Conservation (phyloP, 2,329 filamentous ascomycete genomes). For the Ambrosiella beaveri region DNA sequence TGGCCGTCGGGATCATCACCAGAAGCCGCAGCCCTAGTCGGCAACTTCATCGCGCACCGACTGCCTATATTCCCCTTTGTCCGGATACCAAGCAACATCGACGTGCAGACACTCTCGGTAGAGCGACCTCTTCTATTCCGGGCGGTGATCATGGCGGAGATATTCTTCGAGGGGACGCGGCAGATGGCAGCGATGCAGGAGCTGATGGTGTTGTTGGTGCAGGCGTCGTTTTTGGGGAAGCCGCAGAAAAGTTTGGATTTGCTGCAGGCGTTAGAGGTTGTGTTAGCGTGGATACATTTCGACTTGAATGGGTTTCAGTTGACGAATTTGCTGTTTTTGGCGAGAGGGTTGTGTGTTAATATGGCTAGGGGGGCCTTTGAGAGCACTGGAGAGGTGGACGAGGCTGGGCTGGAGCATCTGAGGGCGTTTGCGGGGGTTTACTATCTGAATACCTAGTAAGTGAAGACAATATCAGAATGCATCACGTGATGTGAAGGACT, state of each 20-base stretch:
- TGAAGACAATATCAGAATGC: neutral
- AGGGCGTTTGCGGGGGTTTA: conserved; percentile 32
- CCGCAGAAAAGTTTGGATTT: conserved; percentile 29
- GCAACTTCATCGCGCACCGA: conserved; percentile 21
- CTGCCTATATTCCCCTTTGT: conserved; percentile 29
- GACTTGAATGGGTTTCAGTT: conserved; percentile 31
- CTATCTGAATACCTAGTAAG: conserved; percentile 32
- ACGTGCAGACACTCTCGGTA: conserved; percentile 22
- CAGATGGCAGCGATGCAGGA: conserved; percentile 28
- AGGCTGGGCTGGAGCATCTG: conserved; percentile 24
- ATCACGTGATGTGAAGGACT: too few relatives aligned
- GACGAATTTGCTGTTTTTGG: conserved; percentile 31
- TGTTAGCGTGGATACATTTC: conserved; percentile 25
- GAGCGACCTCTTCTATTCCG: conserved; percentile 32
- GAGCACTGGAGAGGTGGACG: neutral
- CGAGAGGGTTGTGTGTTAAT: conserved; percentile 19
- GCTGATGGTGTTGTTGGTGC: conserved; percentile 26
- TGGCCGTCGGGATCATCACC: conserved; percentile 16
- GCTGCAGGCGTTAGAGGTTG: conserved; percentile 28
- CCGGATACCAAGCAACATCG: conserved; percentile 22
- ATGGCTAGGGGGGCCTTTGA: conserved; percentile 16
- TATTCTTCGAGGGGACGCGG: conserved; percentile 26
- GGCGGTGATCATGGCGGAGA: conserved; percentile 28
- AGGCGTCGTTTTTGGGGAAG: conserved; percentile 24
- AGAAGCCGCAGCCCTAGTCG: conserved; percentile 28